Percentiles rank a stretch among this genome's conserved stretches.
phyloP scores from a whole-genome alignment of 108 stramenopile genomes.

The Schizochytrium sp. region DNA sequence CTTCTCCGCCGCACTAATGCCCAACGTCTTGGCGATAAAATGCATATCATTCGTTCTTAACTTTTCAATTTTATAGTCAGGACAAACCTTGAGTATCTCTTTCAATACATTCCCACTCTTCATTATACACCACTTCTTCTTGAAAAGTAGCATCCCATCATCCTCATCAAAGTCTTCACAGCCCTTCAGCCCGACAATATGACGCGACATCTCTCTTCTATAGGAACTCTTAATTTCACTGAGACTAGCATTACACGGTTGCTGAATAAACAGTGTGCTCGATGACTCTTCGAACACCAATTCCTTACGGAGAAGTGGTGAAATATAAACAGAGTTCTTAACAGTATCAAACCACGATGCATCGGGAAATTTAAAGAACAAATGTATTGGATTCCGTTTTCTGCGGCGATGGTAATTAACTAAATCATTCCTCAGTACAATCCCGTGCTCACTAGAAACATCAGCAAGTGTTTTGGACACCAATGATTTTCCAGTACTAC shows the following conservation, averaged over 20 bases:
- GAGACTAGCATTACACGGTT: not conserved
- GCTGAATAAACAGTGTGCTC: not conserved
- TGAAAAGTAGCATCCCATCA: not conserved
- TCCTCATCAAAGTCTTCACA: not conserved
- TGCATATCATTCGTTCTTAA: not conserved
- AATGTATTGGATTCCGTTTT: not conserved
- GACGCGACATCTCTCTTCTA: not conserved
- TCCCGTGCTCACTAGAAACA: not conserved
- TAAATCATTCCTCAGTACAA: not conserved
- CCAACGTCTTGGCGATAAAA: not conserved
- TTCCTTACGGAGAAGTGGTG: not conserved
- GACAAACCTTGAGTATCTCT: not conserved
- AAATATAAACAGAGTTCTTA: not conserved
- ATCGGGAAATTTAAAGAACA: not conserved
- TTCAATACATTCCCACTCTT: not conserved
- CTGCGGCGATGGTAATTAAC: too few species aligned
- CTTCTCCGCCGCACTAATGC: not conserved
- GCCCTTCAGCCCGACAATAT: not conserved
- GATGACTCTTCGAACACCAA: not conserved
- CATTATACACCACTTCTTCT: not conserved
- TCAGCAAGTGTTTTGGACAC: not conserved
- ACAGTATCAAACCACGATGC: not conserved
- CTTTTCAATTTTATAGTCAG: not conserved
- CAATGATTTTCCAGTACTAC: not conserved
- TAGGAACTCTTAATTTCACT: not conserved